A percentile compares a stretch with the other conserved stretches of the same genome.
Conservation (phyloP, 2,329 filamentous ascomycete species). For the Curvularia sp. region DNA sequence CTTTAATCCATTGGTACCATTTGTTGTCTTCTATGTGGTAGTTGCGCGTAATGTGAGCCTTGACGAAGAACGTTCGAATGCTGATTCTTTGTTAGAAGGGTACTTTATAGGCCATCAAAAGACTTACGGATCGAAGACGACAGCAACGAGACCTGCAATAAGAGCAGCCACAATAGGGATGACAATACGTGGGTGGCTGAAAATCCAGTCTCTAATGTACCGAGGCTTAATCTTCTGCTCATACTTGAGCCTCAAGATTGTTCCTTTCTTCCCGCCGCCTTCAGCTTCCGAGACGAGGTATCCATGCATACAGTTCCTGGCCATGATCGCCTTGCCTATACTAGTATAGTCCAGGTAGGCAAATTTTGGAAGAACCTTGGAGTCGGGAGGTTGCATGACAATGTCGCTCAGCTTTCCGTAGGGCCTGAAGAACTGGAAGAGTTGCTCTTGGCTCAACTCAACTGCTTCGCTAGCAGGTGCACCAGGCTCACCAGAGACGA, state of each 20-base stretch:
- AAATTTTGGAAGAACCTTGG: constrained; percentile 81
- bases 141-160: constrained; percentile 80
- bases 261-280: constrained; percentile 78
- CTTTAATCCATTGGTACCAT: constrained; percentile 81
- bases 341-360: constrained; percentile 79
- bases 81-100: constrained; percentile 24
- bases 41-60: constrained; percentile 80
- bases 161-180: constrained; percentile 83
- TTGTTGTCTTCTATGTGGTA: constrained; percentile 76
- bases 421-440: constrained; percentile 85
- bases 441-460: constrained; percentile 82
- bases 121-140: constrained; percentile 76
- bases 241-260: constrained; percentile 81
- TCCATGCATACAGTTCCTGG: constrained; percentile 91
- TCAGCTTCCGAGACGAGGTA: constrained; percentile 70
- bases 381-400: constrained; percentile 79
- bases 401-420: constrained; percentile 95
- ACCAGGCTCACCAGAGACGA: constrained; percentile 76
- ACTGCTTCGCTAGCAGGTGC: constrained; percentile 71
- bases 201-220: constrained; percentile 86
- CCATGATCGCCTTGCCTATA: constrained; percentile 80
- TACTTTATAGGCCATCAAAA: background rate
- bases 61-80: constrained; percentile 91
- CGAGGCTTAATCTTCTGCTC: constrained; percentile 78
- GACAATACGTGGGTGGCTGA: constrained; percentile 84